Evolutionary conservation across 2,329 filamentous ascomycete species (phyloP).

Genomic region (Apiospora malaysiana): DNA sequence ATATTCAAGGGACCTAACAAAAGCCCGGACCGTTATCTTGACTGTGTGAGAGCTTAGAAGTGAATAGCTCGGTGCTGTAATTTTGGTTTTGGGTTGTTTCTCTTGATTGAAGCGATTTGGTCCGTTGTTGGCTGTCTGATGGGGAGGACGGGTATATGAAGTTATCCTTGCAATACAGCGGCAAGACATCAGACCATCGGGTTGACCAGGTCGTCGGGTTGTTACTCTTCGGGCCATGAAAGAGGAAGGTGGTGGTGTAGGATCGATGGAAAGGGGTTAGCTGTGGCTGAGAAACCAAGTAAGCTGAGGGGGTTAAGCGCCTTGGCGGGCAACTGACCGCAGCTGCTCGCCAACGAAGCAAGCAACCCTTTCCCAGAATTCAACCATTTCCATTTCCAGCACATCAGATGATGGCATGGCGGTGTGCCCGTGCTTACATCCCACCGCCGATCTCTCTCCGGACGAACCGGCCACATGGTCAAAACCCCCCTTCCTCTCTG

Average conservation of each 20-base stretch:
- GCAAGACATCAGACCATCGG: not conserved
- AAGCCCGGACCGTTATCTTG: too few relatives aligned
- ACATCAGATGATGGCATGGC: conserved; percentile 1
- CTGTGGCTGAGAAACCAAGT: not conserved
- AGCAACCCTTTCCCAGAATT: not conserved
- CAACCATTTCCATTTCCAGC: not conserved
- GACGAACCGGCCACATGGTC: not conserved
- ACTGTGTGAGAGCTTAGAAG: too few relatives aligned
- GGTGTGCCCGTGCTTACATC: not conserved
- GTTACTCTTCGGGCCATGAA: not conserved
- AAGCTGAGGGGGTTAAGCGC: not conserved
- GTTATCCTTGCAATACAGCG: not conserved
- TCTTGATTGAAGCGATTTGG: too few relatives aligned
- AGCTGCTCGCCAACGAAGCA: not conserved
- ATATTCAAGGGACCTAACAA: too few relatives aligned
- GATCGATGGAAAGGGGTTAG: not conserved
- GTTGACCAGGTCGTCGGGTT: not conserved
- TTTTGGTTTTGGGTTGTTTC: too few relatives aligned
- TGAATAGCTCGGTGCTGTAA: too few relatives aligned
- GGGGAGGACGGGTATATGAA: not conserved
- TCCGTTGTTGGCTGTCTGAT: too few relatives aligned
- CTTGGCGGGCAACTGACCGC: conserved; percentile 3
- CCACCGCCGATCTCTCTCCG: not conserved
- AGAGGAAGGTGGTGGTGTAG: not conserved
- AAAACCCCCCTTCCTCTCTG: not conserved